Evolutionary conservation across 352 stramenopile species (phyloP), one percentile per base, ranked within the genome.

Genomic region (Phytophthora sp.): DNA sequence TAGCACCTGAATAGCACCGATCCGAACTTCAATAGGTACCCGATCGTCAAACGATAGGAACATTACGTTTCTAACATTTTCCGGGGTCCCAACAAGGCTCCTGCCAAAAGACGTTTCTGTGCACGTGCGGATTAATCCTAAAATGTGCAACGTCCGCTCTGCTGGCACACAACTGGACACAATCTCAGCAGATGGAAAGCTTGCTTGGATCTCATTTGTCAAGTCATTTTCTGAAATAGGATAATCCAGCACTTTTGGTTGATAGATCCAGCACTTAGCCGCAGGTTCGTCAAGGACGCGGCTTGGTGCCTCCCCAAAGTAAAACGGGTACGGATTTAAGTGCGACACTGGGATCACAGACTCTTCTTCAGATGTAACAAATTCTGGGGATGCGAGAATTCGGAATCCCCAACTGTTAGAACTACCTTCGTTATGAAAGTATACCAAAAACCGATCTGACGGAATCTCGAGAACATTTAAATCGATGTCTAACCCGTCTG

Each of bases 341-440:
- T 65, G 51, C 10, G 72, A 46, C 32, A 49, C 24, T 39, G 35
- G 11, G 17, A 18, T 70, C 39, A 45, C 9, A 26, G 4, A 20
- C 31, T 57, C 65, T 13, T 45, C 31, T 20, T 45, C 38, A 6
- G 31, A 51, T 3, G 34, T 38, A 17, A 60, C 31, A 21, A 85
- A 91, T 30, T 87, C 60, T 0, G 85, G 79, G 1, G 74, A 79
- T 8, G 77, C 82, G 3, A 88, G 39, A 9, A 92, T 61, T 3
- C 85, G 77, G 54, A 92, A 91, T 23, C 84, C 85, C 85, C 85
- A 94, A 6, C 70, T 69, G n/a, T 66, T 75, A 2, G 81, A 77
- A 5, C 62, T 68, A 5, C 69, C 72, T 51, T 80, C 76, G 20
- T 86, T 85, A 32, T 85, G 83, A 32, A 93, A 88, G 49, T 92